phyloP scores from a whole-genome alignment of 2,329 filamentous ascomycete genomes.

The Podosphaera xanthii region DNA sequence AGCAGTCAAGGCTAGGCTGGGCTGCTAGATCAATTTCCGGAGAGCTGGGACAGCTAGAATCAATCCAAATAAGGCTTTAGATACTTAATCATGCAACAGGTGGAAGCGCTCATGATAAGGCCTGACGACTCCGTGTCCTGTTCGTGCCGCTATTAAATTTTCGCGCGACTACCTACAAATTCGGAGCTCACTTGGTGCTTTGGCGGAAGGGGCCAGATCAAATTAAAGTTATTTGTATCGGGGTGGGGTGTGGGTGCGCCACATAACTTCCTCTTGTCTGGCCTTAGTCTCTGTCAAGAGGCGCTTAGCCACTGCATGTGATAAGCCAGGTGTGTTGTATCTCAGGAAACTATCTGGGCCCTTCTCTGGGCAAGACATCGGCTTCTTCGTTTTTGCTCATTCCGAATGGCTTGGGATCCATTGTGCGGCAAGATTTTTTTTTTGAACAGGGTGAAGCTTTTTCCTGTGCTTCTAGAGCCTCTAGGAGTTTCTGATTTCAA shows the following conservation, averaged over 20 bases:
- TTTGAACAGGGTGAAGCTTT: background rate
- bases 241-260: background rate
- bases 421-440: background rate
- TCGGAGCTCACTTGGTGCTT: no score
- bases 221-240: background rate
- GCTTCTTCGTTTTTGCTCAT: background rate
- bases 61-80: no score
- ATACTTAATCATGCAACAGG: no score
- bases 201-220: no score
- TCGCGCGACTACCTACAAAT: no score
- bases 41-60: no score
- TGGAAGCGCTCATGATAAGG: no score
- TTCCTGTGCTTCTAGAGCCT: background rate
- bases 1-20: no score
- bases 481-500: background rate
- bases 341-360: background rate
- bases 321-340: background rate
- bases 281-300: background rate
- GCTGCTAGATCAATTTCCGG: no score
- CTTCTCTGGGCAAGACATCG: background rate
- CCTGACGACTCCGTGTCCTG: no score
- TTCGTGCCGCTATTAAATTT: no score
- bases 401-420: background rate
- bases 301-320: background rate
- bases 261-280: background rate